Conservation (phyloP, 1,284 basidiomycete species). For the Trichosporon faecale region DNA sequence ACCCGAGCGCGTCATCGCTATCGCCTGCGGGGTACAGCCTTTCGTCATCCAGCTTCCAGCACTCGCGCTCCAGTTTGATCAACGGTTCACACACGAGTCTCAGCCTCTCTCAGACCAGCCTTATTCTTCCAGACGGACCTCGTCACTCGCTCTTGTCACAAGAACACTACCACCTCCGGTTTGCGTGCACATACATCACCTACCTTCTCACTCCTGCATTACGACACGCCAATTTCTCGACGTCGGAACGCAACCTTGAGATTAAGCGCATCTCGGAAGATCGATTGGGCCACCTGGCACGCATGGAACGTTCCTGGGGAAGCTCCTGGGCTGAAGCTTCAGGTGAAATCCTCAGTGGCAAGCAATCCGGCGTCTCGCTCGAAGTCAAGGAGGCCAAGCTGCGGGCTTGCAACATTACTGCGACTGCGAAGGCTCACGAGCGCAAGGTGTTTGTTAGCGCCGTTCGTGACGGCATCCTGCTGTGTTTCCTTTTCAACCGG, state of each 20-base stretch:
- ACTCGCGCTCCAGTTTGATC: slow-evolving; percentile 13
- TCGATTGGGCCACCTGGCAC: slow-evolving; percentile 60
- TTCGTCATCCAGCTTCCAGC: slow-evolving; percentile 5
- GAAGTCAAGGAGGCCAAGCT: slow-evolving; percentile 50
- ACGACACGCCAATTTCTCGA: slow-evolving; percentile 28
- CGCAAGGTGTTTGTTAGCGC: slow-evolving; percentile 66
- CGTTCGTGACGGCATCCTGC: slow-evolving; percentile 73
- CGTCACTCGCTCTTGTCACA: slow-evolving; percentile 28
- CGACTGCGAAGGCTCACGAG: slow-evolving; percentile 68
- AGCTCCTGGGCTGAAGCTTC: slow-evolving; percentile 54
- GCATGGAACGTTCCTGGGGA: slow-evolving; percentile 70
- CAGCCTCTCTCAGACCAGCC: slow-evolving; percentile 21
- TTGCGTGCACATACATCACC: slow-evolving; percentile 44
- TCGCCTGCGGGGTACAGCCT: slow-evolving; percentile 2
- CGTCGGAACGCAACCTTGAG: slow-evolving; percentile 34
- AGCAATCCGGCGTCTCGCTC: slow-evolving; percentile 19
- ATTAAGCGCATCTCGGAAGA: slow-evolving; percentile 63
- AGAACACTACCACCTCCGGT: slow-evolving; percentile 47
- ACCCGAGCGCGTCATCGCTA: slow-evolving; percentile 4
- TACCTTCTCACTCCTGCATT: slow-evolving; percentile 40
- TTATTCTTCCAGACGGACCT: slow-evolving; percentile 18
- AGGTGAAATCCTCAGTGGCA: slow-evolving; percentile 20
- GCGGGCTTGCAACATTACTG: slow-evolving; percentile 54
- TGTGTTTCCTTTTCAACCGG: slow-evolving; percentile 62
- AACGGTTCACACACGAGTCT: slow-evolving; percentile 19